These are phyloP conservation scores for Suaeda aralocaspica DNA, from an alignment of 148 eudicot species.

Conservation along the genomic window DNA sequence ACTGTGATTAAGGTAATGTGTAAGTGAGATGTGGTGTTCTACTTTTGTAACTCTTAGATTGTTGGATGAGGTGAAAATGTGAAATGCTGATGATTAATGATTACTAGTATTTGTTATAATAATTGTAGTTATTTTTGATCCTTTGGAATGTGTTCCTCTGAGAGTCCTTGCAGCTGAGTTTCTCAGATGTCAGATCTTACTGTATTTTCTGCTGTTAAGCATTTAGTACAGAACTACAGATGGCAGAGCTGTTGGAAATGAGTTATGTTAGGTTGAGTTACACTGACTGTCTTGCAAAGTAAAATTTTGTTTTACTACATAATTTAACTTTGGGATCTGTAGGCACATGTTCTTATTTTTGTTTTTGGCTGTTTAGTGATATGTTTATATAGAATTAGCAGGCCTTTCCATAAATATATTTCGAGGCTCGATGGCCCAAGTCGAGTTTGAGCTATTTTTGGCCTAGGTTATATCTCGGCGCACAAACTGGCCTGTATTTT, in stretches of 20 bases:
- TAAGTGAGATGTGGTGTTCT: constrained; percentile 9
- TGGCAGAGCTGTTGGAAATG: background rate
- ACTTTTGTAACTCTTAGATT: background rate
- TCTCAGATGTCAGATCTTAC: constrained; percentile 5
- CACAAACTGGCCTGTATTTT: no score
- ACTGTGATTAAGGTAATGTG: constrained; percentile 19
- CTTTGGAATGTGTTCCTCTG: background rate
- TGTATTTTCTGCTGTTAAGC: background rate
- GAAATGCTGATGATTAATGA: background rate
- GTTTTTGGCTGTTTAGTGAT: no score
- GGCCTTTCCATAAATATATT: no score
- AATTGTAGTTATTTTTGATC: background rate
- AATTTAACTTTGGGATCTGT: background rate
- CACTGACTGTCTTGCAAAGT: background rate
- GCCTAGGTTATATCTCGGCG: no score
- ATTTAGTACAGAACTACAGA: background rate
- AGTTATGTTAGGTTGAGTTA: background rate
- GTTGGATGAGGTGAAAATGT: background rate
- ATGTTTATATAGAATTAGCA: no score
- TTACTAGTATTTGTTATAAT: background rate
- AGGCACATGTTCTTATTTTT: no score
- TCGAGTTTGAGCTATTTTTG: no score
- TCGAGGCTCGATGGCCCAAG: no score
- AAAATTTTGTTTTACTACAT: background rate
- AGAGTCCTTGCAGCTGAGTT: background rate